These are phyloP conservation scores for Cryptosporidium canis DNA, from an alignment of 169 alveolate genomes.

Conservation along the genomic window DNA sequence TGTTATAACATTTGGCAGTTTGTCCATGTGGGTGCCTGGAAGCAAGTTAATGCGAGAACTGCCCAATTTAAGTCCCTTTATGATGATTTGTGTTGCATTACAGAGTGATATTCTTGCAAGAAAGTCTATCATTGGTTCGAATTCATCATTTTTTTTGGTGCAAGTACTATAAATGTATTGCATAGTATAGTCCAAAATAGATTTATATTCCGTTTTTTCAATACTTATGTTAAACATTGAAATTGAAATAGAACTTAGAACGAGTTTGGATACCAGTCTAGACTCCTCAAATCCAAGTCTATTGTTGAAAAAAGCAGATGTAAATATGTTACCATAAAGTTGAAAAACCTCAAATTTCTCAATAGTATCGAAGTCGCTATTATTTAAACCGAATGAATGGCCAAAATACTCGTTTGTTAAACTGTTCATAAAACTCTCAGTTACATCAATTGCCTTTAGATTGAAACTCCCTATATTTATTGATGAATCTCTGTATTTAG, in stretches of 20 bases:
- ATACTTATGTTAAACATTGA: neutral
- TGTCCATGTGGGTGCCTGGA: neutral
- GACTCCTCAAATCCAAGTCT: conserved; percentile 8
- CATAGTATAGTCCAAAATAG: neutral
- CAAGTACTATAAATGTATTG: neutral
- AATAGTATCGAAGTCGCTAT: neutral
- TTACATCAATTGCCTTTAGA: neutral
- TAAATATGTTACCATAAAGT: conserved; percentile 19
- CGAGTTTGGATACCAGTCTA: neutral
- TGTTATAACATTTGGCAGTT: neutral
- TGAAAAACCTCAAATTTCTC: neutral
- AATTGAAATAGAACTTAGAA: conserved; percentile 6
- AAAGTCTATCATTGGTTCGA: neutral
- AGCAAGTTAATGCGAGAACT: neutral
- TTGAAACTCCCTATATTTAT: neutral
- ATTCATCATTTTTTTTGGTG: neutral
- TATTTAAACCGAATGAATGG: neutral
- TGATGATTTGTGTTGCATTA: neutral
- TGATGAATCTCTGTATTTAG: neutral
- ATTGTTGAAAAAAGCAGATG: neutral
- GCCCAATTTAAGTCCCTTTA: neutral
- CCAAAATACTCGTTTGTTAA: neutral
- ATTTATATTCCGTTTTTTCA: neutral
- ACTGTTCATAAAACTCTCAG: neutral
- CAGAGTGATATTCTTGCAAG: neutral